A percentile compares a stretch with the other conserved stretches of the same genome.
These are phyloP conservation scores for Suhomyces faveliae DNA, from an alignment of 805 yeast species.

Conservation along the genomic window DNA sequence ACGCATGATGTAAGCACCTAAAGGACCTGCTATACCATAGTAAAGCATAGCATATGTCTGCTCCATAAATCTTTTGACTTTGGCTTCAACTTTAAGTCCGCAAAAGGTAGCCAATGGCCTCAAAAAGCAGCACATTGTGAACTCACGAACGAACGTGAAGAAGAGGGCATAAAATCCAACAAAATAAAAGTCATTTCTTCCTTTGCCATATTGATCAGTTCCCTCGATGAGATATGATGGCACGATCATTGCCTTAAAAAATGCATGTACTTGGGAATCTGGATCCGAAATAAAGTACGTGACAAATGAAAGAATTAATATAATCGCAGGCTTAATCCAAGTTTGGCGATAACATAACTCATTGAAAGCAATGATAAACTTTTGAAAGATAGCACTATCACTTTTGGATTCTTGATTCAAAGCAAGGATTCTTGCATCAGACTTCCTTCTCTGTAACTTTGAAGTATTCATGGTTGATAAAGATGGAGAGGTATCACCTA, in stretches of 20 bases:
- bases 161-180: constrained; percentile 78
- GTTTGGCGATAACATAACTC: constrained; percentile 62
- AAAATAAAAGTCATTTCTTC: constrained; percentile 76
- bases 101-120: constrained; percentile 62
- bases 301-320: constrained; percentile 40
- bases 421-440: constrained; percentile 30
- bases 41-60: constrained; percentile 85
- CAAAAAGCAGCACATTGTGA: constrained; percentile 77
- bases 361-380: constrained; percentile 55
- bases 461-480: constrained; percentile 64
- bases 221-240: constrained; percentile 64
- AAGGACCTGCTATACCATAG: constrained; percentile 76
- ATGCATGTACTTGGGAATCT: constrained; percentile 54
- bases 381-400: constrained; percentile 55
- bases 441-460: constrained; percentile 35
- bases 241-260: constrained; percentile 57
- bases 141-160: constrained; percentile 89
- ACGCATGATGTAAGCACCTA: constrained; percentile 85
- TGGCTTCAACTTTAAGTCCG: constrained; percentile 55
- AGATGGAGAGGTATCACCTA: constrained; percentile 75
- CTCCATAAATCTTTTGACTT: constrained; percentile 82
- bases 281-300: constrained; percentile 58
- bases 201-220: constrained; percentile 80
- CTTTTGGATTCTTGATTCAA: constrained; percentile 26
- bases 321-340: constrained; percentile 67